These are phyloP conservation scores for Croton setiger DNA, from an alignment of 441 rosid genomes.

Conservation along the genomic window DNA sequence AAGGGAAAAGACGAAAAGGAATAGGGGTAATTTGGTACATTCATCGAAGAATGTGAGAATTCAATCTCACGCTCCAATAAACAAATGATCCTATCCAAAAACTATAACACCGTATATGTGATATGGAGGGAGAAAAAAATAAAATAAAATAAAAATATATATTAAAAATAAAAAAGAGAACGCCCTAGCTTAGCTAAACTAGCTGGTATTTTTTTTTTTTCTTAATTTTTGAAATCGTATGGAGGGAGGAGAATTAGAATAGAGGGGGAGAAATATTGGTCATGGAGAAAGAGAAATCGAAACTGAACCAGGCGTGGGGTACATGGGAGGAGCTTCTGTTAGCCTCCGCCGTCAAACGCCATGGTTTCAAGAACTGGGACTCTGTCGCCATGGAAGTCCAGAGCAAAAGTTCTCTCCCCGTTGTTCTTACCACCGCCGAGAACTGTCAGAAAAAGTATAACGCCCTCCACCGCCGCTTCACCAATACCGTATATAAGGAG, in stretches of 20 bases:
- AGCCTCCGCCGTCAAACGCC: slow-evolving; percentile 42
- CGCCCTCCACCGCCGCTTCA: slow-evolving; percentile 37
- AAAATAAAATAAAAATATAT: too few species aligned
- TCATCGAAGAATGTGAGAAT: too few species aligned
- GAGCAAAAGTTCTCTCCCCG: slow-evolving; percentile 20
- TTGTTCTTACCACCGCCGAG: slow-evolving; percentile 25
- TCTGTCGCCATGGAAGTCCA: slow-evolving; percentile 36
- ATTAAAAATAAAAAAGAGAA: background rate
- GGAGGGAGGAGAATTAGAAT: slow-evolving; percentile 8
- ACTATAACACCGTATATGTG: too few species aligned
- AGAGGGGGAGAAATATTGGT: background rate
- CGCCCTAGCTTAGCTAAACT: slow-evolving; percentile 2
- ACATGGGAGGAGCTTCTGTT: slow-evolving; percentile 39
- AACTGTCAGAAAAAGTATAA: slow-evolving; percentile 30
- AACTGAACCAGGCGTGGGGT: slow-evolving; percentile 26
- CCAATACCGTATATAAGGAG: background rate
- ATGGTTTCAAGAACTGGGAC: slow-evolving; percentile 43
- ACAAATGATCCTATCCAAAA: too few species aligned
- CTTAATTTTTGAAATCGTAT: slow-evolving; percentile 11
- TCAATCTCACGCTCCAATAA: too few species aligned
- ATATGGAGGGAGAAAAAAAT: too few species aligned
- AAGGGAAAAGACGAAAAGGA: too few species aligned
- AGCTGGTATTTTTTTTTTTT: too few species aligned
- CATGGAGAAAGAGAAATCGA: background rate
- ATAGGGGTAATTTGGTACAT: too few species aligned